Conservation (phyloP, 176 grass and related monocot species). For the Olyra latifolia region DNA sequence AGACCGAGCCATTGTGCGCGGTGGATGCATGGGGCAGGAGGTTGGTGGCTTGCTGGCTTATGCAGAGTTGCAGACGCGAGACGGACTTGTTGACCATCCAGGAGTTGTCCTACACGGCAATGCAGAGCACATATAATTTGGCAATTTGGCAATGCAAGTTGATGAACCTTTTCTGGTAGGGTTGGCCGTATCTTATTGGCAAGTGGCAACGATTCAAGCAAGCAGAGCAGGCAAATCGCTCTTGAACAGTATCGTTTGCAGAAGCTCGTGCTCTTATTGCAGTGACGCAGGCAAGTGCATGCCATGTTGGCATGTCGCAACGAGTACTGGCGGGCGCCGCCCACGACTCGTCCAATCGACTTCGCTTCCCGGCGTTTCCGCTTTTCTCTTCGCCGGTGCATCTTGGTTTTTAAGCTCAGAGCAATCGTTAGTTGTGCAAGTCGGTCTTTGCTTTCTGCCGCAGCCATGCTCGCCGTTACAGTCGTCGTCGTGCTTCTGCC, state of each 20-base stretch:
- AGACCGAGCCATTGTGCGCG: not conserved
- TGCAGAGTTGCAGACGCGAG: not conserved
- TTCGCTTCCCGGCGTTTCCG: too few relatives aligned
- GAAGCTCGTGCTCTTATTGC: not conserved
- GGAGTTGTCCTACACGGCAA: not conserved
- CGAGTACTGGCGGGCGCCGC: not conserved
- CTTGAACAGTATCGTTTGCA: too few relatives aligned
- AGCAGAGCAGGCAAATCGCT: not conserved
- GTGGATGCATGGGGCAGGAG: not conserved
- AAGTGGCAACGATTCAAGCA: too few relatives aligned
- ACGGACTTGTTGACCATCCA: not conserved
- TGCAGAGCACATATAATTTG: not conserved
- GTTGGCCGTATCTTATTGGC: not conserved
- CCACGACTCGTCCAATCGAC: not conserved
- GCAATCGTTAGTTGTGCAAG: not conserved
- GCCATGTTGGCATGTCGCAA: not conserved
- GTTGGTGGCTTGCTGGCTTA: not conserved
- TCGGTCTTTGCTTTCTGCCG: not conserved
- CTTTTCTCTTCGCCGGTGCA: too few relatives aligned
- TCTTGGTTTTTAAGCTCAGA: not conserved
- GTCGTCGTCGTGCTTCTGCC: not conserved
- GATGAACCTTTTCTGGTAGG: not conserved
- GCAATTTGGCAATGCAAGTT: not conserved
- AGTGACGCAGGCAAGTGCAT: conserved; percentile 1
- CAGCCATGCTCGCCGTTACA: not conserved